A percentile compares a stretch with the other conserved stretches of the same genome.
Evolutionary conservation across 148 eudicot genomes (phyloP).

Genomic region (Silene conica): DNA sequence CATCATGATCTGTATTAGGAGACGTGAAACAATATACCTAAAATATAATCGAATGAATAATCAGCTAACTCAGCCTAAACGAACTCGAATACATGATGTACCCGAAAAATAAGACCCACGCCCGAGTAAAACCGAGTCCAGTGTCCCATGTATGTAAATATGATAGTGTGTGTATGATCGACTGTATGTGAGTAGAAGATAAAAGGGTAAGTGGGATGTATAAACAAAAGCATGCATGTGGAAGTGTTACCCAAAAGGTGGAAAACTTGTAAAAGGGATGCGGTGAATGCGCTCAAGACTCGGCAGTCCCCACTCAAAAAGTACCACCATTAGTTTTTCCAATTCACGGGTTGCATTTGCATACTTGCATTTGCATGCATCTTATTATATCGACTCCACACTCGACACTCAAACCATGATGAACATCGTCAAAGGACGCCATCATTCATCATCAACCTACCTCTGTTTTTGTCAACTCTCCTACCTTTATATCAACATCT

Average conservation of each 20-base stretch:
- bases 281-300: conserved; percentile 27
- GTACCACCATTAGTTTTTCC: background rate
- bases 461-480: conserved; percentile 24
- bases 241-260: conserved; percentile 27
- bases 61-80: too few relatives aligned
- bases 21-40: too few relatives aligned
- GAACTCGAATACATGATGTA: too few relatives aligned
- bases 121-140: too few relatives aligned
- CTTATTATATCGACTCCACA: too few relatives aligned
- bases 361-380: too few relatives aligned
- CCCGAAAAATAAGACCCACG: too few relatives aligned
- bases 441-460: too few relatives aligned
- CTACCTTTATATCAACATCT: background rate
- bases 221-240: conserved; percentile 23
- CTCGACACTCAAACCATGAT: background rate
- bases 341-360: conserved; percentile 27
- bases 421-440: conserved; percentile 20
- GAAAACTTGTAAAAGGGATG: conserved; percentile 21
- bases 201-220: background rate
- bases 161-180: too few relatives aligned
- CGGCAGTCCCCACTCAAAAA: conserved; percentile 18
- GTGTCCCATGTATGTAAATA: too few relatives aligned
- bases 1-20: too few relatives aligned
- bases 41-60: too few relatives aligned
- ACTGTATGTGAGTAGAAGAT: background rate